Conservation (phyloP, 495 filamentous ascomycete species). For the Sordaria brevicollis region DNA sequence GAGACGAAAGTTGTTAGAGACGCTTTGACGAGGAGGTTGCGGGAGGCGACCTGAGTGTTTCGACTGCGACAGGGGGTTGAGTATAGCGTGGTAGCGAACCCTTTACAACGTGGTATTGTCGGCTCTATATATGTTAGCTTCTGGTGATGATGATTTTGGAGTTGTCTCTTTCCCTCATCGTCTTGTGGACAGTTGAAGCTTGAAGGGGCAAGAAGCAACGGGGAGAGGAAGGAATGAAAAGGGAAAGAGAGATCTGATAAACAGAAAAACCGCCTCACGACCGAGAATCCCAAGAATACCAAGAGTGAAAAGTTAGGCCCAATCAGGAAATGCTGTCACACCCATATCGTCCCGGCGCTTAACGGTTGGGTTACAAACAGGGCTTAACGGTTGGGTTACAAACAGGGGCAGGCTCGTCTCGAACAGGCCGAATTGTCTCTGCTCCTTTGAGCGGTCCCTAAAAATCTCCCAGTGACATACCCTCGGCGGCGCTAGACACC, state of each 20-base stretch:
- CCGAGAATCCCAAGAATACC: conserved; percentile 7
- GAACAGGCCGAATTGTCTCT: neutral
- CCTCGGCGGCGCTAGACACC: neutral
- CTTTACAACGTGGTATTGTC: neutral
- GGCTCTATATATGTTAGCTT: neutral
- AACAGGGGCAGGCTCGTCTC: neutral
- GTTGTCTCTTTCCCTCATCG: neutral
- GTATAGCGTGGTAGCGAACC: neutral
- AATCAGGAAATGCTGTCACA: neutral
- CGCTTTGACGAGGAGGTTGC: conserved; percentile 22
- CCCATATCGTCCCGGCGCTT: conserved; percentile 13
- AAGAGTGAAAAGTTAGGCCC: neutral
- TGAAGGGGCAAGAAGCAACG: neutral
- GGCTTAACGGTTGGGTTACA: conserved; percentile 6
- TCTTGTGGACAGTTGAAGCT: neutral
- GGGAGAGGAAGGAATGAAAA: neutral
- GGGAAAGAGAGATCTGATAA: neutral
- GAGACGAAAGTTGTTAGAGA: conserved; percentile 37
- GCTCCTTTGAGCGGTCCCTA: neutral
- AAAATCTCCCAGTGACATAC: neutral
- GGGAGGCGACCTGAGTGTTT: conserved; percentile 27
- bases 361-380: conserved; percentile 2
- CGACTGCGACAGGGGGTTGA: conserved; percentile 26
- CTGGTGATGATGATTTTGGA: neutral
- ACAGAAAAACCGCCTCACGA: neutral